Percentiles rank a stretch among this genome's conserved stretches.
These are phyloP conservation scores for Aspergillus viridinutans DNA, from an alignment of 2,329 filamentous ascomycete genomes.

Conservation along the genomic window DNA sequence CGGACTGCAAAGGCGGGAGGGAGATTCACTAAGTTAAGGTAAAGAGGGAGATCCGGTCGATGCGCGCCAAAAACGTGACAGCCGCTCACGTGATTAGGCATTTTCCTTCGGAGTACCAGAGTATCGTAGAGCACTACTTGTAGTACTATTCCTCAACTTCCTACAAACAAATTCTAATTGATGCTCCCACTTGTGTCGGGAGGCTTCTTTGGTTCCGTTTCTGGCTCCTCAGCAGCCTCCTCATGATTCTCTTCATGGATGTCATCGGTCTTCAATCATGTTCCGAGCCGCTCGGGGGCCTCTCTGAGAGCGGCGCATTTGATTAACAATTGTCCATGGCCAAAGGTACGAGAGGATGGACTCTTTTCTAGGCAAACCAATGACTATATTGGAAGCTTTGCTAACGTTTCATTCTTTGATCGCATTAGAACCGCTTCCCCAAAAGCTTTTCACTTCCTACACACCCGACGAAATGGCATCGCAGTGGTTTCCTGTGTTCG, in stretches of 20 bases:
- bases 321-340: conserved; percentile 20
- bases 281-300: conserved; percentile 32
- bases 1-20: conserved; percentile 14
- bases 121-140: not conserved
- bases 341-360: conserved; percentile 19
- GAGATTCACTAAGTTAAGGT: conserved; percentile 3
- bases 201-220: conserved; percentile 2
- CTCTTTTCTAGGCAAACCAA: not conserved
- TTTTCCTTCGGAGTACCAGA: conserved; percentile 18
- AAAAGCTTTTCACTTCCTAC: conserved; percentile 3
- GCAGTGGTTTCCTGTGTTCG: conserved; percentile 4
- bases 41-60: conserved; percentile 20
- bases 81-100: conserved; percentile 28
- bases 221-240: conserved; percentile 13
- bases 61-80: conserved; percentile 32
- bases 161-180: conserved; percentile 3
- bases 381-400: not conserved
- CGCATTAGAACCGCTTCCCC: conserved; percentile 5
- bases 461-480: conserved; percentile 1
- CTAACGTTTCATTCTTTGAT: not conserved
- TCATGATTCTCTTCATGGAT: conserved; percentile 38
- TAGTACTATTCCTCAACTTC: not conserved
- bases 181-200: not conserved
- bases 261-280: conserved; percentile 40
- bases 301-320: conserved; percentile 33